Evolutionary conservation across 2,329 filamentous ascomycete species (phyloP).

Genomic region (Tolypocladium album): DNA sequence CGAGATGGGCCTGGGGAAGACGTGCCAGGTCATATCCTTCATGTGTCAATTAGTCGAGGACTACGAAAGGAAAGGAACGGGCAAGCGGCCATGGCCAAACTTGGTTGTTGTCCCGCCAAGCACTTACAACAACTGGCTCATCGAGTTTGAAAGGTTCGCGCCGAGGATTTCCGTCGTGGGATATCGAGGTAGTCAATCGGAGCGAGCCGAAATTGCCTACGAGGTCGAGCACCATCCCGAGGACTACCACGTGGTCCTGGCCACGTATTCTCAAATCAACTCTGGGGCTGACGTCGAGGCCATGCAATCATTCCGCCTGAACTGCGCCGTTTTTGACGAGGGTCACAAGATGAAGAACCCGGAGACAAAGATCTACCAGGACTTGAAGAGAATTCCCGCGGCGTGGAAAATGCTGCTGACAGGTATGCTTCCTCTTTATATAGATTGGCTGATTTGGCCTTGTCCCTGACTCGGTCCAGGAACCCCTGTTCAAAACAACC

Average conservation of each 20-base stretch:
- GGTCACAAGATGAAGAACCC: constrained; percentile 89
- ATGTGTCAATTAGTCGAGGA: constrained; percentile 71
- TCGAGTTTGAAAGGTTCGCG: constrained; percentile 82
- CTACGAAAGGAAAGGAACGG: constrained; percentile 23
- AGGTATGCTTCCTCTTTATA: constrained; percentile 11
- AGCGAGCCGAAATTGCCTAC: constrained; percentile 57
- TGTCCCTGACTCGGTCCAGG: constrained; percentile 43
- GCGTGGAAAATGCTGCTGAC: constrained; percentile 74
- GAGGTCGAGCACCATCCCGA: constrained; percentile 53
- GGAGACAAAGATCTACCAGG: constrained; percentile 69
- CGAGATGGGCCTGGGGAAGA: constrained; percentile 96
- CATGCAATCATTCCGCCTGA: constrained; percentile 36
- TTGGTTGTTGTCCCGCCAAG: constrained; percentile 87
- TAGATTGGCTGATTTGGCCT: background rate
- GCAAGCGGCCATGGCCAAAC: constrained; percentile 51
- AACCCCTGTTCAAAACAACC: constrained; percentile 88
- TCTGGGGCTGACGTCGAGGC: constrained; percentile 38
- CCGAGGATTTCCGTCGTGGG: constrained; percentile 66
- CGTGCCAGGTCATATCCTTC: constrained; percentile 90
- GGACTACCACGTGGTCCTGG: constrained; percentile 52
- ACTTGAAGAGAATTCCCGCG: constrained; percentile 65
- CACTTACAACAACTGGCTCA: constrained; percentile 91
- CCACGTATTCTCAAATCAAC: constrained; percentile 49
- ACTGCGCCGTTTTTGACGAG: constrained; percentile 74
- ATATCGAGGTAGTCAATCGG: constrained; percentile 53